Evolutionary conservation across 768 basidiomycete species (phyloP).

Genomic region (Rhizopogon sp.): DNA sequence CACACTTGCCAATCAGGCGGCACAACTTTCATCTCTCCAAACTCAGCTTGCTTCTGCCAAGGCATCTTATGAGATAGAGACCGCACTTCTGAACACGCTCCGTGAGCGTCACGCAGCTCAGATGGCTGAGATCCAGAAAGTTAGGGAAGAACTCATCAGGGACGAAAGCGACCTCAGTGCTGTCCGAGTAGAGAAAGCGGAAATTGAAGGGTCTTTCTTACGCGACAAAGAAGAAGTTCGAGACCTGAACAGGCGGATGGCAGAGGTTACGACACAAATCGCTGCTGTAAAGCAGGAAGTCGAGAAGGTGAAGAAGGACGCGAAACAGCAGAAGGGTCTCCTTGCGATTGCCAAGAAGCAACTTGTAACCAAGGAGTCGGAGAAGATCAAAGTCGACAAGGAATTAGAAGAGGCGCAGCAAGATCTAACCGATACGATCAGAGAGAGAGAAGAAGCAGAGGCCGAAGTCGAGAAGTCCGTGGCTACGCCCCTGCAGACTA

Average conservation of each 20-base stretch:
- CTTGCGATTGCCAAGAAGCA: constrained; percentile 95
- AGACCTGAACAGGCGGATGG: constrained; percentile 79
- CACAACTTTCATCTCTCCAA: constrained; percentile 75
- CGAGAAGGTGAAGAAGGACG: constrained; percentile 90
- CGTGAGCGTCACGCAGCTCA: constrained; percentile 68
- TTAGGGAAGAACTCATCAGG: constrained; percentile 74
- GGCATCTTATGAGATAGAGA: constrained; percentile 83
- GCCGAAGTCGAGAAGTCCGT: constrained; percentile 36
- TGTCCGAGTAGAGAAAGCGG: constrained; percentile 82
- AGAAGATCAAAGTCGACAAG: constrained; percentile 62
- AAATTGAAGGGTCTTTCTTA: constrained; percentile 81
- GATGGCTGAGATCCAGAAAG: constrained; percentile 63
- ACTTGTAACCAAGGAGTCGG: constrained; percentile 75
- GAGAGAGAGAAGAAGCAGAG: constrained; percentile 55
- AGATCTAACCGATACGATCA: constrained; percentile 46
- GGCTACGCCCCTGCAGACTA: constrained; percentile 2
- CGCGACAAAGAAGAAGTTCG: constrained; percentile 94
- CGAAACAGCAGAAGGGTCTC: constrained; percentile 93
- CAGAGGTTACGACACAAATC: constrained; percentile 71
- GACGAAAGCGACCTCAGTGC: constrained; percentile 93
- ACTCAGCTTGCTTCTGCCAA: constrained; percentile 80
- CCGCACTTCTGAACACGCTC: constrained; percentile 57
- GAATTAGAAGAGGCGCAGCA: constrained; percentile 65
- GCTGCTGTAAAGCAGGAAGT: constrained; percentile 65
- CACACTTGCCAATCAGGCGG: constrained; percentile 59